Evolutionary conservation across 2,329 filamentous ascomycete species (phyloP), one percentile per base, ranked within the genome.

Genomic region (Fusarium falciforme): DNA sequence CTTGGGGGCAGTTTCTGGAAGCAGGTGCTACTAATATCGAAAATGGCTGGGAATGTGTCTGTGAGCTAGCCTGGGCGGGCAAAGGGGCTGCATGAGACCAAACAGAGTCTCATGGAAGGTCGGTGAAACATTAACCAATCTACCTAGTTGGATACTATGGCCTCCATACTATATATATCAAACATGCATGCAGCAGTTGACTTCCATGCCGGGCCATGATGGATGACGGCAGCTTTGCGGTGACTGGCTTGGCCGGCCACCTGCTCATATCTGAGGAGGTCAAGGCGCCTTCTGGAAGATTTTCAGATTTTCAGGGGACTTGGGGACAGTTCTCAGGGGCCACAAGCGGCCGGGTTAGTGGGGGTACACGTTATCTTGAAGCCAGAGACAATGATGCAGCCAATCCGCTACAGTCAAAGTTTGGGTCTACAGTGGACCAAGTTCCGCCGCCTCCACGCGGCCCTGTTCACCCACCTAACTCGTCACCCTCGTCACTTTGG

Each of bases 231-330:
- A 52, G 10, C 47, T 52, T 52, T 29, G 47, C 17, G 47, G 47
- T 54, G 25, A 29, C 47, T 29, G 47, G 47, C 25, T 47, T 47
- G 42, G 42, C 47, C 17, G 27, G 9, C 40, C 40, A 22, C 20
- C 12, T 44, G 40, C 20, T 38, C 20, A 58, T 38, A 35, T 38
- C 14, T 6, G 33, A 44, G 20, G n/a, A 52, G 63, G 57, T 44
- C 64, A 22, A 29, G 57, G 27, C 60, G n/a, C 35, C 71, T 74
- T 74, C 72, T 74, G 55, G 72, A 74, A 74, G 65, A 54, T 31
- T 54, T 29, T 54, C 47, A 31, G 68, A 57, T 52, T 69, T 72
- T 74, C 61, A 70, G 65, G 68, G 64, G 71, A 61, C 47, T 70
- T 47, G 22, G 47, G 55, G 47, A 64, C 68, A 61, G 68, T 55